Evolutionary conservation across 805 yeast genomes (phyloP).

Genomic region (Metschnikowia rubicola): DNA sequence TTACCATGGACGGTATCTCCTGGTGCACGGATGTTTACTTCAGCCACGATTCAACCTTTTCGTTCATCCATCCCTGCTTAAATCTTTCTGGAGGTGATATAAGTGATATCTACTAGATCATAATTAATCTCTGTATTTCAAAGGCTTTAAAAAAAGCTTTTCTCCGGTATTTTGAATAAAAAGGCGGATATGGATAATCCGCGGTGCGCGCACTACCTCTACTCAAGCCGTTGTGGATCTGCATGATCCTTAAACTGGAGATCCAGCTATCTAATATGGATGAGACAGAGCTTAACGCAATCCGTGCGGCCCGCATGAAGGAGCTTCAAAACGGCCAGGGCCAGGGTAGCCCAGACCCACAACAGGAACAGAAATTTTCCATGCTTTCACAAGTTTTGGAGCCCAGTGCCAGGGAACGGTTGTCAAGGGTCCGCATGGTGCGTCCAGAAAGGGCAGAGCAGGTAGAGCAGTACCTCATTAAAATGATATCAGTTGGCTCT

Average conservation of each 20-base stretch:
- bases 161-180: too few species aligned
- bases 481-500: conserved; percentile 74
- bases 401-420: conserved; percentile 81
- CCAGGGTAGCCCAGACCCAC: conserved; percentile 12
- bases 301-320: conserved; percentile 86
- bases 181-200: too few species aligned
- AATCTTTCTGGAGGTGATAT: too few species aligned
- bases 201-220: too few species aligned
- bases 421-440: conserved; percentile 82
- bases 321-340: conserved; percentile 67
- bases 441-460: conserved; percentile 87
- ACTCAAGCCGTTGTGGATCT: too few species aligned
- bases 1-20: neutral
- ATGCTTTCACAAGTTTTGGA: conserved; percentile 68
- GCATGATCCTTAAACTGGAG: too few species aligned
- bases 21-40: conserved; percentile 8
- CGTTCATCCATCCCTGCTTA: too few species aligned
- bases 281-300: conserved; percentile 81
- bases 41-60: too few species aligned
- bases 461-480: conserved; percentile 76
- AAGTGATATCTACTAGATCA: too few species aligned
- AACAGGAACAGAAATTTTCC: conserved; percentile 37
- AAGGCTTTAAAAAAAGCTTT: too few species aligned
- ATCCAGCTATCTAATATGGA: conserved; percentile 51
- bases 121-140: too few species aligned